phyloP scores from a whole-genome alignment of 1,284 basidiomycete genomes.

The Ceratobasidium sp. region DNA sequence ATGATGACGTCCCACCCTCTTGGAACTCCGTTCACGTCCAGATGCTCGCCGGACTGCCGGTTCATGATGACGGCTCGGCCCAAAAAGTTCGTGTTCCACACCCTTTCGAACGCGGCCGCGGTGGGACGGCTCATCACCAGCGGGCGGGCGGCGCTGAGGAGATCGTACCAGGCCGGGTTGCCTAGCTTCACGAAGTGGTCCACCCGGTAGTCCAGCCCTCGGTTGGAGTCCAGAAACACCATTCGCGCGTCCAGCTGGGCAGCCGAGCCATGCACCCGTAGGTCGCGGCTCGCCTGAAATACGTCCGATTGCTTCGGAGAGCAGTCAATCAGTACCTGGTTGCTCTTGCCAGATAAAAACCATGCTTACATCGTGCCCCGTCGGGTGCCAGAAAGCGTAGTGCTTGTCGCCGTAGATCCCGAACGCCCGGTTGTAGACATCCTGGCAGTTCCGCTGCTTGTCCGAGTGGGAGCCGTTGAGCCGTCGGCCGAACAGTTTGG shows the following conservation, averaged over 20 bases:
- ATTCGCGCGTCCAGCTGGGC: not conserved
- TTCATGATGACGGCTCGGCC: not conserved
- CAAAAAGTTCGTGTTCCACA: not conserved
- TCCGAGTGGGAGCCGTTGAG: too few species aligned
- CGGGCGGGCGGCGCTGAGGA: not conserved
- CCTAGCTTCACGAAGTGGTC: not conserved
- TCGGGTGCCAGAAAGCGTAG: too few species aligned
- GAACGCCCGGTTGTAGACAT: too few species aligned
- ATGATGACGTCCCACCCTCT: not conserved
- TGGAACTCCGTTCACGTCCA: not conserved
- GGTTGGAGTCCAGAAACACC: not conserved
- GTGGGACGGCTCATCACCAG: not conserved
- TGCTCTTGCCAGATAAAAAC: too few species aligned
- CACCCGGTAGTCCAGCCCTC: not conserved
- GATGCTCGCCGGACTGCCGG: constrained; percentile 5
- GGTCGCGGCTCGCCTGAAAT: not conserved
- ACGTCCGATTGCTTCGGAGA: not conserved
- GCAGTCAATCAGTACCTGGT: too few species aligned
- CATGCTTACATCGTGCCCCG: too few species aligned
- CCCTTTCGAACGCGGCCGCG: not conserved
- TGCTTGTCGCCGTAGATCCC: too few species aligned
- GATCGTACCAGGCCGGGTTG: not conserved
- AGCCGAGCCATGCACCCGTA: not conserved
- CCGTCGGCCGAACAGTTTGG: too few species aligned
- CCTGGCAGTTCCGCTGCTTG: too few species aligned